Evolutionary conservation across 805 yeast species (phyloP).

Genomic region (Candida sphagnicola): DNA sequence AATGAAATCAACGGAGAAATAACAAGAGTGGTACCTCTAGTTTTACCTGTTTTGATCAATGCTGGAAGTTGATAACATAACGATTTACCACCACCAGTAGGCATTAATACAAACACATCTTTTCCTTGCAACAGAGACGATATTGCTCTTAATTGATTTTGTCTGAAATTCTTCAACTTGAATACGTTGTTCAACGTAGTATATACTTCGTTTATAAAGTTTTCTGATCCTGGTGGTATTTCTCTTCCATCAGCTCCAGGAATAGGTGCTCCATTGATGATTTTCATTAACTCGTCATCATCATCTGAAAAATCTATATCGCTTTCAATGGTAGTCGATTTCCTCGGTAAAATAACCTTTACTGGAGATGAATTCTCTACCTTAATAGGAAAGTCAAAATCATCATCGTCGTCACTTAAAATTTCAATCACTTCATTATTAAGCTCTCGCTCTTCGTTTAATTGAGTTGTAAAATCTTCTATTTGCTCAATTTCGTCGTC

Average conservation of each 20-base stretch:
- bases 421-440: constrained; percentile 32
- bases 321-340: constrained; percentile 1
- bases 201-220: constrained; percentile 71
- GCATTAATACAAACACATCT: constrained; percentile 95
- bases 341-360: background rate
- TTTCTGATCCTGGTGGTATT: constrained; percentile 29
- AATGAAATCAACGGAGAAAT: constrained; percentile 91
- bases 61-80: constrained; percentile 96
- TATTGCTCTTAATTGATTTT: constrained; percentile 84
- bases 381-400: constrained; percentile 23
- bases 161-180: constrained; percentile 63
- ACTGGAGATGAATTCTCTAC: constrained; percentile 15
- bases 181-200: constrained; percentile 55
- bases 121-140: constrained; percentile 69
- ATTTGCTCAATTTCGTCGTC: constrained; percentile 15
- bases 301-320: constrained; percentile 14
- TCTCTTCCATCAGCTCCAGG: constrained; percentile 10
- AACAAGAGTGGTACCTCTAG: constrained; percentile 84
- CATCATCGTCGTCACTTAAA: constrained; percentile 31
- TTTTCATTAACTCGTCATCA: constrained; percentile 25
- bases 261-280: constrained; percentile 16
- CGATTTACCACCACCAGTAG: constrained; percentile 98
- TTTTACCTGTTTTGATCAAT: constrained; percentile 73
- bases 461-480: constrained; percentile 29
- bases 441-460: constrained; percentile 38